phyloP scores from a whole-genome alignment of 768 basidiomycete genomes.

The Porphyrellus cyaneotinctus region DNA sequence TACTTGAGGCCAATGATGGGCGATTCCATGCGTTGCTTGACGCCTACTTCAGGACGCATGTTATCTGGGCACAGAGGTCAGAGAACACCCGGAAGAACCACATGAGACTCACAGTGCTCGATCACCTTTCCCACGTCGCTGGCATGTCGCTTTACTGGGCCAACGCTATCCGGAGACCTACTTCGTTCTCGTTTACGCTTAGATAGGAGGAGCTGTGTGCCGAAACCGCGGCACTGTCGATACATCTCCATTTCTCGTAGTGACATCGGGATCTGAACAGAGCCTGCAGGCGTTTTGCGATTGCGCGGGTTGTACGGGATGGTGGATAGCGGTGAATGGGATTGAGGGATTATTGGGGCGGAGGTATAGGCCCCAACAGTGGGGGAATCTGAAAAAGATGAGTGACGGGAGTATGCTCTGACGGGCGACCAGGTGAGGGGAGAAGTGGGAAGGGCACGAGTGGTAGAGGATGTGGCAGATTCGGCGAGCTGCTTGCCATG shows the following conservation, averaged over 20 bases:
- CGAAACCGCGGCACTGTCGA: constrained; percentile 53
- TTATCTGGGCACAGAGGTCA: constrained; percentile 59
- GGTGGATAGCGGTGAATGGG: constrained; percentile 25
- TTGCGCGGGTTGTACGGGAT: constrained; percentile 63
- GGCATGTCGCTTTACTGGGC: constrained; percentile 47
- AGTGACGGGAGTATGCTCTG: constrained; percentile 30
- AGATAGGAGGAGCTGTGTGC: constrained; percentile 44
- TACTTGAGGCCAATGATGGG: constrained; percentile 95
- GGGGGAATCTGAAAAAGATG: constrained; percentile 33
- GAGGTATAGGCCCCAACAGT: constrained; percentile 28
- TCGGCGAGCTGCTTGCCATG: constrained; percentile 21
- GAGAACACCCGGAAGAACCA: background rate
- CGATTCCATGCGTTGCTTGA: constrained; percentile 77
- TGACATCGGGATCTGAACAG: constrained; percentile 63
- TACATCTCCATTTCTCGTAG: constrained; percentile 57
- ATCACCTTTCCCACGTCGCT: constrained; percentile 74
- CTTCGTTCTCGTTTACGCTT: constrained; percentile 51
- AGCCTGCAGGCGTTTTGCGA: constrained; percentile 56
- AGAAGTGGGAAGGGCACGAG: constrained; percentile 27
- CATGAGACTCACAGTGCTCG: constrained; percentile 63
- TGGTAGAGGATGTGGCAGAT: constrained; percentile 19
- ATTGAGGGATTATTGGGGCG: constrained; percentile 32
- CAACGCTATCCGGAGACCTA: constrained; percentile 36
- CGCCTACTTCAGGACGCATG: constrained; percentile 85
- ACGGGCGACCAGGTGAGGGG: constrained; percentile 29